Evolutionary conservation across 2,329 filamentous ascomycete genomes (phyloP).

Genomic region (Eurotiales sp.): DNA sequence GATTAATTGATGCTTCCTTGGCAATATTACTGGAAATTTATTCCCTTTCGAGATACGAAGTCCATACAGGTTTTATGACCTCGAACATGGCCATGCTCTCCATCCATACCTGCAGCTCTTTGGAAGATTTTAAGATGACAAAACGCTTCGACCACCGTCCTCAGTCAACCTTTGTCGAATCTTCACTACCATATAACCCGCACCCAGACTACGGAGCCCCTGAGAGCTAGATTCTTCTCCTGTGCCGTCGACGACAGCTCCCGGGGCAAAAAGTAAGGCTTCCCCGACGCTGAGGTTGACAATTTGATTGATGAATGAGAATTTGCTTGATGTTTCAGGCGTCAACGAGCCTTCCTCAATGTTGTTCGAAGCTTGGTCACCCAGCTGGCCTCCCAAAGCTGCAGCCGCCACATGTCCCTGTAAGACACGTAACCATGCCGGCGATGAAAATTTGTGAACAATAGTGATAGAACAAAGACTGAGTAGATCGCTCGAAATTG

Average conservation of each 20-base stretch:
- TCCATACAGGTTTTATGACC: no score
- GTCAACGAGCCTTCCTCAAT: not conserved
- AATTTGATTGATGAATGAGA: slow-evolving; percentile 3
- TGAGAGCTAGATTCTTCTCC: not conserved
- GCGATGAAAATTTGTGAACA: slow-evolving; percentile 69
- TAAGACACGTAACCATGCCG: slow-evolving; percentile 56
- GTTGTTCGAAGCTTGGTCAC: not conserved
- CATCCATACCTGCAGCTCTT: not conserved
- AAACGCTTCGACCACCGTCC: slow-evolving; percentile 43
- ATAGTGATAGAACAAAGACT: slow-evolving; percentile 68
- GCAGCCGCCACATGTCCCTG: slow-evolving; percentile 43
- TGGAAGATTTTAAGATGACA: no score
- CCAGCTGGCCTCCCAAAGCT: not conserved
- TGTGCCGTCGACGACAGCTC: not conserved
- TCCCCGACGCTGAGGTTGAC: not conserved
- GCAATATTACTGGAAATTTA: no score
- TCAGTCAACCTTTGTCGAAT: slow-evolving; percentile 40
- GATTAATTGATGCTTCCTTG: no score
- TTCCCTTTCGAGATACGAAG: no score
- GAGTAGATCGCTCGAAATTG: slow-evolving; percentile 62
- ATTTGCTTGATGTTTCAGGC: slow-evolving; percentile 8
- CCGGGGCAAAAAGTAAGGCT: slow-evolving; percentile 1
- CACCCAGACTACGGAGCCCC: slow-evolving; percentile 22
- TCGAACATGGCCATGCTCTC: not conserved
- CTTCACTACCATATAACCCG: slow-evolving; percentile 34